Evolutionary conservation across 768 basidiomycete species (phyloP).

Genomic region (Ramaria sp.): DNA sequence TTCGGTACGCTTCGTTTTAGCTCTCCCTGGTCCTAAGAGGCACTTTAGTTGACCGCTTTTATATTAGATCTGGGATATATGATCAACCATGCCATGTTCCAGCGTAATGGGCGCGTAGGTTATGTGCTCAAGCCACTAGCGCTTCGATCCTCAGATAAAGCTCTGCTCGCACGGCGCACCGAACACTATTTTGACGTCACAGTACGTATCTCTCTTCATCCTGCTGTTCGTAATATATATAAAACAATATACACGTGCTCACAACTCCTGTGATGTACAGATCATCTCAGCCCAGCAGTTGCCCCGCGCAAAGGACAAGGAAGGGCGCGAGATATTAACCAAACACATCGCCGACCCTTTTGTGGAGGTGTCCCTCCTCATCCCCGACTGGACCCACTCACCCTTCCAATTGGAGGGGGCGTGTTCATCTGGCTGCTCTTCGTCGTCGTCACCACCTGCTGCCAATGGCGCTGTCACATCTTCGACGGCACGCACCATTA

Average conservation of each 20-base stretch:
- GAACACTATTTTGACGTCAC: conserved; percentile 55
- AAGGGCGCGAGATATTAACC: conserved; percentile 49
- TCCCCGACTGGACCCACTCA: conserved; percentile 55
- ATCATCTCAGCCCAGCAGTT: conserved; percentile 88
- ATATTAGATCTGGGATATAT: conserved; percentile 70
- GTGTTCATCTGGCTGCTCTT: background rate
- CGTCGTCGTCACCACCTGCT: background rate
- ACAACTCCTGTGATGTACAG: conserved; percentile 17
- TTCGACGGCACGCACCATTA: conserved; percentile 31
- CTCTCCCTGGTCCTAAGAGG: no score
- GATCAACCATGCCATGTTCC: conserved; percentile 96
- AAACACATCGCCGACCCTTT: conserved; percentile 56
- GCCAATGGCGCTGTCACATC: conserved; percentile 20
- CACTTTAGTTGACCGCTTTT: no score
- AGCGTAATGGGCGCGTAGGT: conserved; percentile 76
- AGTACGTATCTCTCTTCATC: conserved; percentile 24
- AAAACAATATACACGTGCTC: no score
- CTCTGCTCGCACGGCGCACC: conserved; percentile 38
- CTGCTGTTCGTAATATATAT: background rate
- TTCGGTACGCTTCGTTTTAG: conserved; percentile 49
- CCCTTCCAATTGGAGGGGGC: conserved; percentile 19
- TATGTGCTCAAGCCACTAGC: conserved; percentile 85
- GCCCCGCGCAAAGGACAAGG: conserved; percentile 56
- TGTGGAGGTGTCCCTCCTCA: conserved; percentile 69
- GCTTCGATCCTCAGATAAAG: conserved; percentile 55